These are phyloP conservation scores for Trypanosoma vivax DNA, from an alignment of 208 protist genomes.

Conservation along the genomic window DNA sequence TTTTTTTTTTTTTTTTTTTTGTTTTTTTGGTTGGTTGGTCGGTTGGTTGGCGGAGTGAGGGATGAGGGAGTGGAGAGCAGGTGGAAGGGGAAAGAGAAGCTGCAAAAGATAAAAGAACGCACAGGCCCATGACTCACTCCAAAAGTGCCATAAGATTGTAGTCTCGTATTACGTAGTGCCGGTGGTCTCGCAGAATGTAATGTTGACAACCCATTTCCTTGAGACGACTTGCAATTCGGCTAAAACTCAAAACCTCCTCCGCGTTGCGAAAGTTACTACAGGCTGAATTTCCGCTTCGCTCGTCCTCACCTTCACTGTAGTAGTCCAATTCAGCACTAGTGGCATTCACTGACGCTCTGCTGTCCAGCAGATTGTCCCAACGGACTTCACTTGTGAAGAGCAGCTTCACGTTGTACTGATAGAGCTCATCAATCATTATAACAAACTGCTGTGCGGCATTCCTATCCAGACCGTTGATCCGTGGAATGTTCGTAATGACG, in stretches of 20 bases:
- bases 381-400: conserved; percentile 68
- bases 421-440: conserved; percentile 82
- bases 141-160: conserved; percentile 57
- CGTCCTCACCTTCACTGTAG: conserved; percentile 81
- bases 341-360: conserved; percentile 1
- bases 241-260: conserved; percentile 73
- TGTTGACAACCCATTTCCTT: conserved; percentile 66
- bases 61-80: not conserved
- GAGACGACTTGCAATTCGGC: conserved; percentile 66
- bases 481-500: conserved; percentile 73
- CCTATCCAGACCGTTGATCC: conserved; percentile 42
- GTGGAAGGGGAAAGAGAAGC: not conserved
- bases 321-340: conserved; percentile 12
- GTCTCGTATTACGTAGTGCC: conserved; percentile 57
- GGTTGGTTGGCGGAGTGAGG: no score
- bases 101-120: conserved; percentile 8
- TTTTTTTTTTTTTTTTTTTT: no score
- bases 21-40: no score
- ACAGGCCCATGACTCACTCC: not conserved
- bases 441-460: conserved; percentile 83
- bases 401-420: conserved; percentile 87
- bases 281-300: conserved; percentile 58
- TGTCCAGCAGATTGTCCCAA: conserved; percentile 55
- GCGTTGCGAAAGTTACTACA: conserved; percentile 61
- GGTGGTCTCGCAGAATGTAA: conserved; percentile 68